A percentile compares a stretch with the other conserved stretches of the same genome.
Conservation (phyloP, 306 rosid genomes). For the Acacia confusa region DNA sequence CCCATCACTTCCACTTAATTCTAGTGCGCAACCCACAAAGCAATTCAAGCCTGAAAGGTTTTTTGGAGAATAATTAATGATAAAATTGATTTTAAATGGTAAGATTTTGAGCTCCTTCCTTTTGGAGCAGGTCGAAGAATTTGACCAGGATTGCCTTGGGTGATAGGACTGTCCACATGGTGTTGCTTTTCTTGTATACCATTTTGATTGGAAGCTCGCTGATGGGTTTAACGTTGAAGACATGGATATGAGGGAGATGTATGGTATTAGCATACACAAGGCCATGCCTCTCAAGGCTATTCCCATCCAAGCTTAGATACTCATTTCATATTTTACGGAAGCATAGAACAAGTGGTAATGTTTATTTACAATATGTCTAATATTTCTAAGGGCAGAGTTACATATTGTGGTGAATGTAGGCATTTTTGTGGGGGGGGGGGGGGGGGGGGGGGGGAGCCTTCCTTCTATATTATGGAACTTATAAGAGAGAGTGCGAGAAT, state of each 20-base stretch:
- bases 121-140: neutral
- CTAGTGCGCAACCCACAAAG: neutral
- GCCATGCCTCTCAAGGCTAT: neutral
- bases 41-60: neutral
- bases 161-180: neutral
- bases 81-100: neutral
- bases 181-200: neutral
- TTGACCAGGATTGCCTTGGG: neutral
- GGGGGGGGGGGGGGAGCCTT: neutral
- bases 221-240: neutral
- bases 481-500: no score
- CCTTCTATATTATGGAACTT: neutral
- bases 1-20: neutral
- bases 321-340: neutral
- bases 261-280: neutral
- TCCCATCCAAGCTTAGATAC: neutral
- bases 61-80: neutral
- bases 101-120: neutral
- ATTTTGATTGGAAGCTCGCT: neutral
- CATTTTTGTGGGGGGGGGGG: no score
- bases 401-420: neutral
- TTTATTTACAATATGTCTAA: neutral
- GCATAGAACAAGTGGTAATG: neutral
- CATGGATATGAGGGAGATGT: neutral
- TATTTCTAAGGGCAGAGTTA: neutral